Base-by-base conservation (phyloP, 2,329 filamentous ascomycete genomes). In the Aspergillus spinulosporus region DNA sequence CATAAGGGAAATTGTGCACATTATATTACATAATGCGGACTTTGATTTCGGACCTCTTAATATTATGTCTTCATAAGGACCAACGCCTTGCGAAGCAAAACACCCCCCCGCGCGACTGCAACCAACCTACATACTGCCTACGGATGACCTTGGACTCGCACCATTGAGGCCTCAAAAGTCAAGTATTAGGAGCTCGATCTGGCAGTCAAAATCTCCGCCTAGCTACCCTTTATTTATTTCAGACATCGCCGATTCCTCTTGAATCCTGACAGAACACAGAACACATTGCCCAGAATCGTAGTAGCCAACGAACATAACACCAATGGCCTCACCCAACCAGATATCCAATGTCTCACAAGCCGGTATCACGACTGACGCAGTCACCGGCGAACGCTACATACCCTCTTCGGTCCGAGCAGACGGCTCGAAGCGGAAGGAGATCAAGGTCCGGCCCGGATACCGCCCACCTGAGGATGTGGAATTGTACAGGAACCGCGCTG, bases 381-480 rank as follows among this genome's bases (percentile, higher is more conserved):
- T 75, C 61, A 89, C 85, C 64, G 95, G 94, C 69, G 85, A 92
- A 70, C 89, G 92, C 44, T 88, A 92, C 66, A 97, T 99, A 56
- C 94, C 94, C 29, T 84, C 92, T 43, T 97, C 93, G 0, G 79
- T 85, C 43, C 88, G 95, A 53, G 78, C 94, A 26, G 94, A 99
- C 71, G 94, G 94, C 56, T 91, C 88, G 49, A 90, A 90, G n/a
- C 86, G 94, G 54, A 95, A 90, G 70, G 93, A 96, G 68, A 97
- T 97, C 71, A 90, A 90, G 69, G 91, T 99, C 59, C 86, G 91
- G 31, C 93, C 94, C 0, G 95, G 94, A 52, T 99, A 97, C 76
- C 87, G 87, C 34, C 95, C 94, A 1, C 91, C 92, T 0, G 94
- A 99, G 76, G 94, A 99, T 74, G 88, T 97, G 61, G 92, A 97